Conservation (phyloP, 257 asterid species). For the Petrea volubilis region DNA sequence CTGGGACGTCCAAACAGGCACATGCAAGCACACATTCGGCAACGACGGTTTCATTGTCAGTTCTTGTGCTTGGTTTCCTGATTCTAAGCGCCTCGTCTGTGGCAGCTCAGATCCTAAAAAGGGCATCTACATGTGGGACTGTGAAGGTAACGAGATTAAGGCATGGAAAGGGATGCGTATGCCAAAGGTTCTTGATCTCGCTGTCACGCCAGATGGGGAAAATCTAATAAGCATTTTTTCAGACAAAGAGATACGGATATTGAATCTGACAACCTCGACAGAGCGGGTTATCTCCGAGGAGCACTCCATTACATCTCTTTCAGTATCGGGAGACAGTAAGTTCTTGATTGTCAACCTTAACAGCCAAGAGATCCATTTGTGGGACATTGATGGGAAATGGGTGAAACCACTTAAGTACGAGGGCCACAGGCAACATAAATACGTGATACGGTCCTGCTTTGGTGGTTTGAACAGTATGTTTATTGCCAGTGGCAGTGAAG, state of each 20-base stretch:
- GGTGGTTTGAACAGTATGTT: constrained; percentile 77
- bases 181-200: constrained; percentile 90
- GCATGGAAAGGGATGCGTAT: constrained; percentile 92
- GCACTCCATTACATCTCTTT: constrained; percentile 79
- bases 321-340: constrained; percentile 73
- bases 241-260: constrained; percentile 78
- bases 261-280: constrained; percentile 53
- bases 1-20: constrained; percentile 91
- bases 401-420: constrained; percentile 53
- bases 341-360: constrained; percentile 84
- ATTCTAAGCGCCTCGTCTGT: constrained; percentile 83
- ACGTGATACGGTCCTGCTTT: constrained; percentile 95
- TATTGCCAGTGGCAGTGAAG: constrained; percentile 96
- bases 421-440: constrained; percentile 81
- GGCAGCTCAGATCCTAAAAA: constrained; percentile 89
- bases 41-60: constrained; percentile 60
- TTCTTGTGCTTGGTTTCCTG: constrained; percentile 99
- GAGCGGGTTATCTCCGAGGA: constrained; percentile 78
- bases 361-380: constrained; percentile 92
- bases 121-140: constrained; percentile 95
- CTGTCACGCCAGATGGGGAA: constrained; percentile 87
- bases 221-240: constrained; percentile 75
- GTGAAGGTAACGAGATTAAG: constrained; percentile 77
- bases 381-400: constrained; percentile 69
- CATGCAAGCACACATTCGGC: constrained; percentile 80